Evolutionary conservation across 495 filamentous ascomycete species (phyloP), one percentile per base, ranked within the genome.

Genomic region (Wilcoxina mikolae): DNA sequence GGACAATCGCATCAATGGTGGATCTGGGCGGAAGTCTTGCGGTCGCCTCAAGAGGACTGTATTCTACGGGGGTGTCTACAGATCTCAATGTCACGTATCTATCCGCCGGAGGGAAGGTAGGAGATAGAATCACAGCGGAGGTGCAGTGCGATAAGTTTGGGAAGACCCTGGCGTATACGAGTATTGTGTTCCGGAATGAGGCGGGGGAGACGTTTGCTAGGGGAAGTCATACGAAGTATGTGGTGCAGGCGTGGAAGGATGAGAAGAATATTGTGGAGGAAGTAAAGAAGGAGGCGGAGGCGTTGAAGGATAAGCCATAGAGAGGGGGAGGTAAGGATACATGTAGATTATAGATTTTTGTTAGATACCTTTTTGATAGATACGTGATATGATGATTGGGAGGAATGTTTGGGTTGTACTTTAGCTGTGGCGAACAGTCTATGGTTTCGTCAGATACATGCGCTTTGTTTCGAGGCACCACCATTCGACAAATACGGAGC

Each of bases 71-170:
- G 5, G 89, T 98, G 4, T 88, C 86, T 0, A 95, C 91, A 0
- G 91, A 98, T 65, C 64, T 98, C 9, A 95, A 84, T 60, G 84
- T 98, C n/a, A 93, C 90, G 0, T 98, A 95, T 66, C 68, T 96
- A 20, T 83, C 71, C 54, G 80, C 83, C 22, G 91, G 91, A 9
- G 91, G 89, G 17, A 83, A 79, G 61, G 70, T 88, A 0, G 90
- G 89, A 0, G 83, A 95, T 64, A 79, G 70, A 5, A 74, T 96
- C 49, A 68, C 73, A 45, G 91, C 78, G 23, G 73, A 70, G 4
- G 78, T 83, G 18, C 76, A 68, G 1, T 95, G 90, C 65, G 90
- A 95, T 63, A 94, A 87, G 69, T 90, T 95, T 60, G 91, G 91
- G 41, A 95, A 91, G 69, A 93, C 84, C 0, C 72, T 98, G 20